Conservation (phyloP, 2,329 filamentous ascomycete species). For the Trichoderma harzianum region DNA sequence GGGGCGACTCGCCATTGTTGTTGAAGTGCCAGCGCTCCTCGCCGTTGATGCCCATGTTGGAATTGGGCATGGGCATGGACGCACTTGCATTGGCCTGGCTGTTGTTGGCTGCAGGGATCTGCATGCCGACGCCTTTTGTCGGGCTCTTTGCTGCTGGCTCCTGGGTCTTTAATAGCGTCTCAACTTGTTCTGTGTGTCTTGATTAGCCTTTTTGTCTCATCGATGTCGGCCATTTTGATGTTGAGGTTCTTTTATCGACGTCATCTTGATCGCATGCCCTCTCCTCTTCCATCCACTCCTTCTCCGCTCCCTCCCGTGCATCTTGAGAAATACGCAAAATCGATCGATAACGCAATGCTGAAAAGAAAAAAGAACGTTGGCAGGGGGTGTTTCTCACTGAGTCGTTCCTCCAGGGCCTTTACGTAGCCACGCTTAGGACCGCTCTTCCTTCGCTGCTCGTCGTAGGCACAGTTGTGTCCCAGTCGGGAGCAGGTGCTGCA, state of each 20-base stretch:
- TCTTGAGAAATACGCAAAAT: neutral
- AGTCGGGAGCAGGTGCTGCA: slow-evolving; percentile 87
- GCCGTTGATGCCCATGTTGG: slow-evolving; percentile 44
- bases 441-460: slow-evolving; percentile 90
- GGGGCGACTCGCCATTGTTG: slow-evolving; percentile 51
- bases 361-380: neutral
- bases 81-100: slow-evolving; percentile 31
- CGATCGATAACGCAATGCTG: neutral
- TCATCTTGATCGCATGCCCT: neutral
- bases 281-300: neutral
- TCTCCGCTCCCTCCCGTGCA: neutral
- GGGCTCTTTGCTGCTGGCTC: slow-evolving; percentile 34
- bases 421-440: slow-evolving; percentile 93
- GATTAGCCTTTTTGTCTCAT: slow-evolving; percentile 8
- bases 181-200: slow-evolving; percentile 74
- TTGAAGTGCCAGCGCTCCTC: slow-evolving; percentile 57
- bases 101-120: slow-evolving; percentile 26
- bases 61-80: slow-evolving; percentile 38
- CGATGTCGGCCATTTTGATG: neutral
- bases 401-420: slow-evolving; percentile 85
- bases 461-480: slow-evolving; percentile 83
- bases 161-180: slow-evolving; percentile 82
- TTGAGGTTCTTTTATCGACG: neutral
- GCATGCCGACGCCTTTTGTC: slow-evolving; percentile 32
- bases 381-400: slow-evolving; percentile 60